These are phyloP conservation scores for Pyricularia grisea DNA, from an alignment of 2,329 filamentous ascomycete species.

Conservation along the genomic window DNA sequence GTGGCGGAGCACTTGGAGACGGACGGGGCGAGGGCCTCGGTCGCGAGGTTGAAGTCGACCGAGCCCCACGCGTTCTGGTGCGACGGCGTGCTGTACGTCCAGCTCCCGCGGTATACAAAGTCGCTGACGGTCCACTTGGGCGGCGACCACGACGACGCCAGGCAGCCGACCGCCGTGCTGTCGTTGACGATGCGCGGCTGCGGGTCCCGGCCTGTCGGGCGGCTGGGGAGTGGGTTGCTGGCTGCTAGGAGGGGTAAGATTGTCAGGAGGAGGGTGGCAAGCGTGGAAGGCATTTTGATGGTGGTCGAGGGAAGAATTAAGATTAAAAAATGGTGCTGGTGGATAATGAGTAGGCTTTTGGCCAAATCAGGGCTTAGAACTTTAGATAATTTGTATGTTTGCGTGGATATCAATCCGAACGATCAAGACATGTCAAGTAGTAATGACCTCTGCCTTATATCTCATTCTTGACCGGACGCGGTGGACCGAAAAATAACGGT, in stretches of 20 bases:
- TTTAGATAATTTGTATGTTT: background rate
- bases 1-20: conserved; percentile 24
- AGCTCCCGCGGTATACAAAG: conserved; percentile 39
- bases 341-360: background rate
- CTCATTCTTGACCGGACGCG: background rate
- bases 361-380: background rate
- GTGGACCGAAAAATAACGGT: background rate
- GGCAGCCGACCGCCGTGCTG: background rate
- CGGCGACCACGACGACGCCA: background rate
- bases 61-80: conserved; percentile 40
- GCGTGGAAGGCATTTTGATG: background rate
- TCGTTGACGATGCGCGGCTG: background rate
- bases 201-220: background rate
- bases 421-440: background rate
- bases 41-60: conserved; percentile 38
- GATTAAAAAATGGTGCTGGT: background rate
- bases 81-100: conserved; percentile 38
- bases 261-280: background rate
- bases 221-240: background rate
- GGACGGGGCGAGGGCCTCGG: conserved; percentile 28
- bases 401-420: background rate
- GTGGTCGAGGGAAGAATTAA: background rate
- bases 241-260: background rate
- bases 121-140: conserved; percentile 27
- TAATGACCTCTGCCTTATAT: background rate